Evolutionary conservation across 805 yeast species (phyloP).

Genomic region (Pichia eremophila): DNA sequence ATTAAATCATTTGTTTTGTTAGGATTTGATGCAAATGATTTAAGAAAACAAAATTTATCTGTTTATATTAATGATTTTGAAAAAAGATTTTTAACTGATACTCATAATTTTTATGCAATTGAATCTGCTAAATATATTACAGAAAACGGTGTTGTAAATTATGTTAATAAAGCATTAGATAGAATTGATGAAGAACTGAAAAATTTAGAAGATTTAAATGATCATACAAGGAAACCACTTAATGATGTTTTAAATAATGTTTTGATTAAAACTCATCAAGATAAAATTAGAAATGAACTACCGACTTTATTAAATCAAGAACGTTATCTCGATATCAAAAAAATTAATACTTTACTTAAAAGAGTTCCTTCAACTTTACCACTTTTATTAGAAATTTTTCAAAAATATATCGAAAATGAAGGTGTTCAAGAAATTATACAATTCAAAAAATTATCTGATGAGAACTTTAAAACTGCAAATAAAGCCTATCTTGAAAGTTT

Average conservation of each 20-base stretch:
- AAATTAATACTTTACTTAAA: conserved; percentile 66
- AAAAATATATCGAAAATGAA: conserved; percentile 57
- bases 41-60: conserved; percentile 72
- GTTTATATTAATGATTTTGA: conserved; percentile 81
- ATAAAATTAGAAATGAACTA: conserved; percentile 68
- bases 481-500: conserved; percentile 2
- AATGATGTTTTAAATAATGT: conserved; percentile 68
- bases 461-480: conserved; percentile 1
- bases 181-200: conserved; percentile 78
- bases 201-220: conserved; percentile 69
- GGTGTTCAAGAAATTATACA: conserved; percentile 56
- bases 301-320: conserved; percentile 63
- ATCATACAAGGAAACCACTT: conserved; percentile 72
- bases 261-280: conserved; percentile 71
- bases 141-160: conserved; percentile 79
- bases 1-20: conserved; percentile 80
- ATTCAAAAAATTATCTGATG: conserved; percentile 28
- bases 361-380: conserved; percentile 74
- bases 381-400: conserved; percentile 66
- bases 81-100: conserved; percentile 59
- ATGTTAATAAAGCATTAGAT: conserved; percentile 76
- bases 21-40: conserved; percentile 86
- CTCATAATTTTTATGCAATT: conserved; percentile 52
- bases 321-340: conserved; percentile 61
- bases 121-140: conserved; percentile 62